Percentiles rank a stretch among this genome's conserved stretches.
phyloP scores from a whole-genome alignment of 2,329 filamentous ascomycete species.

The Volutella citrinella region DNA sequence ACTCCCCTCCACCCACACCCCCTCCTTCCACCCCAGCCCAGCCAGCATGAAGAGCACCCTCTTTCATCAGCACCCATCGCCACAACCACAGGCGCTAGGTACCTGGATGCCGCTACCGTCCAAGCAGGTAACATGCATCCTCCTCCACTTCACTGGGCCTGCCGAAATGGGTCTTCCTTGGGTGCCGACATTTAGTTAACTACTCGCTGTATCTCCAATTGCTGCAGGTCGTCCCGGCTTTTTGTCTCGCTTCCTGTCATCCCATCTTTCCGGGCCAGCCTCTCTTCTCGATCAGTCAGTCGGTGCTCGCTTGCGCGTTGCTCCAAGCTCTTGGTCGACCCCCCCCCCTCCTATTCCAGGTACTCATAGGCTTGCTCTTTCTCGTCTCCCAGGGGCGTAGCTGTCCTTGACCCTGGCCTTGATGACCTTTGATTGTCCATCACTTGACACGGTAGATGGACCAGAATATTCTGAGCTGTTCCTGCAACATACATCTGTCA shows the following conservation, averaged over 20 bases:
- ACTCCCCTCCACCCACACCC: too few relatives aligned
- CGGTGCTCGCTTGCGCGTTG: conserved; percentile 21
- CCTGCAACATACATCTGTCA: too few relatives aligned
- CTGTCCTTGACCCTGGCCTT: too few relatives aligned
- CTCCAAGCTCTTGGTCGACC: conserved; percentile 10
- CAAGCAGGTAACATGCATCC: conserved; percentile 8
- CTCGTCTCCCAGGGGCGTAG: conserved; percentile 9
- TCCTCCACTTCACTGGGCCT: conserved; percentile 12
- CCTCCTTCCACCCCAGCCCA: too few relatives aligned
- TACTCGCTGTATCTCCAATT: conserved; percentile 13
- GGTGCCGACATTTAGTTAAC: conserved; percentile 12
- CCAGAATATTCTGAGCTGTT: too few relatives aligned
- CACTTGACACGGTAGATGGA: too few relatives aligned
- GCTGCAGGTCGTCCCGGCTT: conserved; percentile 11
- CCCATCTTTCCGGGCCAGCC: conserved; percentile 22
- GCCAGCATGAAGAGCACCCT: too few relatives aligned
- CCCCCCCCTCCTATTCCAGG: conserved; percentile 14
- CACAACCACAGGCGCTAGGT: conserved; percentile 4
- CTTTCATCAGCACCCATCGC: too few relatives aligned
- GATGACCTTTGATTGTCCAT: too few relatives aligned
- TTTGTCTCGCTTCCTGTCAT: conserved; percentile 21
- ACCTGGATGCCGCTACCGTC: conserved; percentile 6
- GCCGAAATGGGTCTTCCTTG: conserved; percentile 10
- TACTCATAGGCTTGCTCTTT: too few relatives aligned
- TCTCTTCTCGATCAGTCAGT: conserved; percentile 21